Evolutionary conservation across 1,139 yeast species (phyloP).

Genomic region (Ogataea hybrid): DNA sequence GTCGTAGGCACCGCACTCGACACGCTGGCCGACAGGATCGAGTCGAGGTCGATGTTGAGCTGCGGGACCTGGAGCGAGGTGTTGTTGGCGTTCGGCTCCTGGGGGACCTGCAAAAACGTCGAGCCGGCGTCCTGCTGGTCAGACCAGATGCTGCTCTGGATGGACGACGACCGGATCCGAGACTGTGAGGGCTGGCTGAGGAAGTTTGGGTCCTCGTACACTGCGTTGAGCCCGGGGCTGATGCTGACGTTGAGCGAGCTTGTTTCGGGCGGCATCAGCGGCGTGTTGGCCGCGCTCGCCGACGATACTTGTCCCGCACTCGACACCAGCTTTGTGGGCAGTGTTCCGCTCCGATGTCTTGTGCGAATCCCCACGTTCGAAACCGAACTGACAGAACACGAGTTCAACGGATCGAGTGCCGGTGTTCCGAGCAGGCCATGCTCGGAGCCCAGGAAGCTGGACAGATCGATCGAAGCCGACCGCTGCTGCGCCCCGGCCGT

Average conservation of each 20-base stretch:
- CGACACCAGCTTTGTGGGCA: constrained; percentile 43
- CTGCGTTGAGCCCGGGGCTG: constrained; percentile 25
- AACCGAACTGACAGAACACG: constrained; percentile 17
- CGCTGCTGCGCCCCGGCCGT: constrained; percentile 11
- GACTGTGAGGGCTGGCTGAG: constrained; percentile 14
- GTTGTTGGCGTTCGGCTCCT: constrained; percentile 11
- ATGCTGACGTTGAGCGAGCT: constrained; percentile 14
- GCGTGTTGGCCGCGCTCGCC: constrained; percentile 19
- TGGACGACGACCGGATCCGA: constrained; percentile 26
- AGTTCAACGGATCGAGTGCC: constrained; percentile 14
- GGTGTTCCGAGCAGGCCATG: constrained; percentile 3
- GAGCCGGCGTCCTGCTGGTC: constrained; percentile 20
- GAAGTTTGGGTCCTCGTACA: constrained; percentile 21
- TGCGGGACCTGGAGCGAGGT: constrained; percentile 22
- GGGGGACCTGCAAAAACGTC: constrained; percentile 18
- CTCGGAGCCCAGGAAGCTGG: constrained; percentile 17
- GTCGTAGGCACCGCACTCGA: constrained; percentile 11
- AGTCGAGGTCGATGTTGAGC: constrained; percentile 23
- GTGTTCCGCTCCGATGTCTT: constrained; percentile 57
- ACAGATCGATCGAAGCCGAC: constrained; percentile 16
- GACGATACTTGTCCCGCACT: constrained; percentile 14
- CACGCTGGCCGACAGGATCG: constrained; percentile 16
- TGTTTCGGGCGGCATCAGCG: constrained; percentile 18
- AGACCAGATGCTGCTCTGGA: constrained; percentile 29
- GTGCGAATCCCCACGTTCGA: constrained; percentile 36